Conservation (phyloP, 345 rosid genomes). For the Corymbia maculata region DNA sequence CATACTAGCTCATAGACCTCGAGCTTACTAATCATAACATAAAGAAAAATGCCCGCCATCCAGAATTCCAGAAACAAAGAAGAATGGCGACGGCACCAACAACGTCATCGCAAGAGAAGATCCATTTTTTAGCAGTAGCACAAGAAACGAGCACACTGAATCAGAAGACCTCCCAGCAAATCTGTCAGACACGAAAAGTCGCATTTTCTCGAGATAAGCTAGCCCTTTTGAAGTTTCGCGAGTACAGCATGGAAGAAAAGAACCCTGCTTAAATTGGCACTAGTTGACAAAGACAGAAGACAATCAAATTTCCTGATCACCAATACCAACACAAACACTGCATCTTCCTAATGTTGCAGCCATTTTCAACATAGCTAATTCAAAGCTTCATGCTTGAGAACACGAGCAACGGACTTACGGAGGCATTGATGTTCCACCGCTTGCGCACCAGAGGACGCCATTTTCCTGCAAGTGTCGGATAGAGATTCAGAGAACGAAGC, state of each 20-base stretch:
- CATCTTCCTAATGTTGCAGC: background rate
- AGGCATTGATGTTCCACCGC: background rate
- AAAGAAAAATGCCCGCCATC: background rate
- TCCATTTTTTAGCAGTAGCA: background rate
- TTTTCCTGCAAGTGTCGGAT: background rate
- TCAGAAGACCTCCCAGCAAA: background rate
- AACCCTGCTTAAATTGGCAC: background rate
- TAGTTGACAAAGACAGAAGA: background rate
- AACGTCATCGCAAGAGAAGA: background rate
- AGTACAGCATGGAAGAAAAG: background rate
- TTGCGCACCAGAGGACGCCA: background rate
- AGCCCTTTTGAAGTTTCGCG: background rate
- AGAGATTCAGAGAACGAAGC: background rate
- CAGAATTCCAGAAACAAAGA: background rate
- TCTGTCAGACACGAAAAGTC: background rate
- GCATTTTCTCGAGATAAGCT: background rate
- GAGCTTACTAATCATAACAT: background rate
- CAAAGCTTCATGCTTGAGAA: background rate
- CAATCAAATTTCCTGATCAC: background rate
- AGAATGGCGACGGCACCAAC: background rate
- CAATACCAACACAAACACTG: background rate
- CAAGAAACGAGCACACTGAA: background rate
- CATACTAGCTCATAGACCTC: background rate
- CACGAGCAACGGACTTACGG: background rate
- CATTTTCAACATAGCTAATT: background rate